Evolutionary conservation across 2,329 filamentous ascomycete species (phyloP).

Genomic region (Fusarium torulosum): DNA sequence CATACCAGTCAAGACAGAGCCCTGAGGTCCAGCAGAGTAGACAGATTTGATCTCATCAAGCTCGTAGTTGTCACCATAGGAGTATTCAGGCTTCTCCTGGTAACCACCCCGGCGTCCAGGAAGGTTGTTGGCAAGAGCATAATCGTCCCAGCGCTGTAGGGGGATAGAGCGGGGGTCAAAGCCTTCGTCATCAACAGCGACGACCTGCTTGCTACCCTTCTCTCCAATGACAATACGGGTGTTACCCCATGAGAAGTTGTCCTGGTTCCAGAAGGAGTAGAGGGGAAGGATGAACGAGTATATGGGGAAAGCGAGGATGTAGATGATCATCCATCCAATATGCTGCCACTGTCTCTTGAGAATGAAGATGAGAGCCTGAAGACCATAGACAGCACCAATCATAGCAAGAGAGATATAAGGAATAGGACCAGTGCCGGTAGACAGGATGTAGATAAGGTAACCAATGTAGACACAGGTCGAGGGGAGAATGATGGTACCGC

Average conservation of each 20-base stretch:
- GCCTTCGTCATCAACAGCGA: constrained; percentile 84
- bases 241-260: constrained; percentile 99
- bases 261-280: constrained; percentile 99
- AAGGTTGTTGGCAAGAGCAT: constrained; percentile 86
- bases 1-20: constrained; percentile 89
- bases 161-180: constrained; percentile 95
- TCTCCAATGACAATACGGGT: constrained; percentile 97
- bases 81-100: constrained; percentile 72
- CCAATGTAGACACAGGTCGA: constrained; percentile 88
- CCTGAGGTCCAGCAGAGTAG: constrained; percentile 91
- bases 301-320: constrained; percentile 93
- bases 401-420: constrained; percentile 90
- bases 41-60: constrained; percentile 98
- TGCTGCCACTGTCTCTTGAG: constrained; percentile 98
- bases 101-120: constrained; percentile 86
- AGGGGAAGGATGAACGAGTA: constrained; percentile 91
- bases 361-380: constrained; percentile 96
- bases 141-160: constrained; percentile 97
- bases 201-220: constrained; percentile 88
- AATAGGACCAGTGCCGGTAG: constrained; percentile 77
- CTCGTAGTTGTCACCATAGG: constrained; percentile 85
- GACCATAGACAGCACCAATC: constrained; percentile 91
- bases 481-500: constrained; percentile 91
- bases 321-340: constrained; percentile 99
- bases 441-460: constrained; percentile 86